A percentile compares a stretch with the other conserved stretches of the same genome.
Evolutionary conservation across 1,284 basidiomycete genomes (phyloP).

Genomic region (Clitocybe nebularis): DNA sequence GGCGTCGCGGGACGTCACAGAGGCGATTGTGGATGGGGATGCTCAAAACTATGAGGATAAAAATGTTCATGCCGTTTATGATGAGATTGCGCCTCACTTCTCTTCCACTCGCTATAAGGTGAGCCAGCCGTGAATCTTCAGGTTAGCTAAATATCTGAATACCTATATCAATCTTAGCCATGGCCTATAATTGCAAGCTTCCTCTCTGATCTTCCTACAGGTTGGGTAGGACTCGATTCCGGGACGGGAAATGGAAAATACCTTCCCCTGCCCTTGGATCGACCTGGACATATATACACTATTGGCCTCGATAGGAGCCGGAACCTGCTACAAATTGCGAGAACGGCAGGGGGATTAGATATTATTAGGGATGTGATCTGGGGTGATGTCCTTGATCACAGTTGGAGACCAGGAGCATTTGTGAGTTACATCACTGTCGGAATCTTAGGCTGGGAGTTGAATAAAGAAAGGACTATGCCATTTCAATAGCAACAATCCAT

Average conservation of each 20-base stretch:
- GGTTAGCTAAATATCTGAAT: background rate
- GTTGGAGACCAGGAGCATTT: constrained; percentile 75
- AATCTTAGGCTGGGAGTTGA: no score
- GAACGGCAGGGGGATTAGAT: constrained; percentile 46
- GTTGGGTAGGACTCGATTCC: constrained; percentile 88
- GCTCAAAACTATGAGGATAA: constrained; percentile 62
- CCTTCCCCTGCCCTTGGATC: constrained; percentile 63
- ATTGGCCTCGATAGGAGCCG: constrained; percentile 81
- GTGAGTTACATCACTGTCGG: no score
- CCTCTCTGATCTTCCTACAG: constrained; percentile 67
- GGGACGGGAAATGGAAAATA: constrained; percentile 99
- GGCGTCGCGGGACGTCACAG: constrained; percentile 35
- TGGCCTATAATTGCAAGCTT: constrained; percentile 93
- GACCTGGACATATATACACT: constrained; percentile 60
- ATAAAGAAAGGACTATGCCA: constrained; percentile 83
- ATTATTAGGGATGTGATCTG: constrained; percentile 66
- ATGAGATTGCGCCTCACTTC: constrained; percentile 89
- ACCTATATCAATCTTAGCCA: constrained; percentile 47
- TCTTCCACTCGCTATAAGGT: constrained; percentile 94
- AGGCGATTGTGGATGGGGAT: constrained; percentile 39
- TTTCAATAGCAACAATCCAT: constrained; percentile 94
- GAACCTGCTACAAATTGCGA: constrained; percentile 77
- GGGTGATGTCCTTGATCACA: constrained; percentile 66
- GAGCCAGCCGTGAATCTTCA: constrained; percentile 14
- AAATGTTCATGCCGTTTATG: constrained; percentile 86